Conservation (phyloP, 345 rosid species). For the Limnanthes douglasii region DNA sequence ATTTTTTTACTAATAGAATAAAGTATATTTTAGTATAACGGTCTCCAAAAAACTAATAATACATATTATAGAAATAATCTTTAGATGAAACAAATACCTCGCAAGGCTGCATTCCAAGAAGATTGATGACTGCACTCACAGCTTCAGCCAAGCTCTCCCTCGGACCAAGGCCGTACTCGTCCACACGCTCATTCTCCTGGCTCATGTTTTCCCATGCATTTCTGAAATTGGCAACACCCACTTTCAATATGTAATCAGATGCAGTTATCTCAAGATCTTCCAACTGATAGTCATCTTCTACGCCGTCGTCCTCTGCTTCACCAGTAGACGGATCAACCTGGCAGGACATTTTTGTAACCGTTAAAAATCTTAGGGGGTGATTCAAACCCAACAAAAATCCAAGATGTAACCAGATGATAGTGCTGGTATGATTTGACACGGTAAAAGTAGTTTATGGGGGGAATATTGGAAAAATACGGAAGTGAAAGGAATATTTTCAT, state of each 20-base stretch:
- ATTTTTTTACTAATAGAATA: no score
- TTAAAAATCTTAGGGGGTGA: no score
- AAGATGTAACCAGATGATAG: no score
- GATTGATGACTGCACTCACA: conserved; percentile 68
- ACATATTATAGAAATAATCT: no score
- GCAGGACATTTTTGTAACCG: conserved; percentile 7
- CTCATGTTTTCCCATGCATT: conserved; percentile 94
- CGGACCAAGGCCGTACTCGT: conserved; percentile 93
- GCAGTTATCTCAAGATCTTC: conserved; percentile 95
- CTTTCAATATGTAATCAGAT: conserved; percentile 80
- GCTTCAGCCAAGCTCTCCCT: conserved; percentile 88
- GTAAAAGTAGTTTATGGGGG: no score
- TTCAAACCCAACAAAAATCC: no score
- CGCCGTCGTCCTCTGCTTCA: conserved; percentile 91
- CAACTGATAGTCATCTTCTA: conserved; percentile 93
- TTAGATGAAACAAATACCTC: conserved; percentile 46
- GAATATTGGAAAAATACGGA: no score
- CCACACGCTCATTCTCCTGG: conserved; percentile 69
- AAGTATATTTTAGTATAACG: no score
- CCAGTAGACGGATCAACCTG: conserved; percentile 90
- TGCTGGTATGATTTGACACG: not conserved
- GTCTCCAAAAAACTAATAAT: no score
- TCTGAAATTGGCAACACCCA: conserved; percentile 84
- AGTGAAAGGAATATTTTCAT: conserved; percentile 6
- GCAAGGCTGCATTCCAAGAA: conserved; percentile 99